These are phyloP conservation scores for Penicillium occitanis DNA, from an alignment of 2,329 filamentous ascomycete genomes.

Conservation along the genomic window DNA sequence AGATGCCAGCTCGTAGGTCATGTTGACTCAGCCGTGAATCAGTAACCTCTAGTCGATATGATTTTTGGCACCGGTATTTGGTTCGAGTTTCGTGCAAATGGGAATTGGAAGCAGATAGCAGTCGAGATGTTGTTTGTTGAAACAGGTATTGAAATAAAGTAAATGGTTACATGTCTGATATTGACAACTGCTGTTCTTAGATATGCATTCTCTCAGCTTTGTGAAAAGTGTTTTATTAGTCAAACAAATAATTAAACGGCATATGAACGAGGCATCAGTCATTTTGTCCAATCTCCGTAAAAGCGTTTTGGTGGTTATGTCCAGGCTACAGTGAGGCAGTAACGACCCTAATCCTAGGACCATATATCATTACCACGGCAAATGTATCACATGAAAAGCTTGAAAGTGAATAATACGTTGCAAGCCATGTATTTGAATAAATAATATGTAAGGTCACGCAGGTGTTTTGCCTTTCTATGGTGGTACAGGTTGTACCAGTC, in stretches of 20 bases:
- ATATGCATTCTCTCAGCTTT: neutral
- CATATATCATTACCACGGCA: neutral
- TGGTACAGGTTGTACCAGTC: neutral
- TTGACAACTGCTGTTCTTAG: neutral
- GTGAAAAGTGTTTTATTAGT: neutral
- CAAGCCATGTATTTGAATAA: neutral
- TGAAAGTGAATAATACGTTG: neutral
- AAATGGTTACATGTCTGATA: neutral
- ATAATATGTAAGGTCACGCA: neutral
- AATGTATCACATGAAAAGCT: neutral
- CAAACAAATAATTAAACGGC: neutral
- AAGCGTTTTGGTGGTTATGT: neutral
- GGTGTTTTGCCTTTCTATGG: neutral
- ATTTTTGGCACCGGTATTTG: neutral
- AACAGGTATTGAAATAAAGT: neutral
- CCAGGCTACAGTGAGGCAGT: slow-evolving; percentile 12
- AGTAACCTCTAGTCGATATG: neutral
- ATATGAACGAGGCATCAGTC: neutral
- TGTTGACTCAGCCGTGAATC: neutral
- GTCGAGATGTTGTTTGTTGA: neutral
- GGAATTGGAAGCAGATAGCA: neutral
- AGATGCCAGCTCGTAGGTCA: neutral
- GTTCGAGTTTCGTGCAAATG: neutral
- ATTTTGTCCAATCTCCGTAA: neutral
- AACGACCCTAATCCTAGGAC: neutral